Conservation (phyloP, 345 rosid genomes). For the sweet orange (Citrus sinensis) region DNA sequence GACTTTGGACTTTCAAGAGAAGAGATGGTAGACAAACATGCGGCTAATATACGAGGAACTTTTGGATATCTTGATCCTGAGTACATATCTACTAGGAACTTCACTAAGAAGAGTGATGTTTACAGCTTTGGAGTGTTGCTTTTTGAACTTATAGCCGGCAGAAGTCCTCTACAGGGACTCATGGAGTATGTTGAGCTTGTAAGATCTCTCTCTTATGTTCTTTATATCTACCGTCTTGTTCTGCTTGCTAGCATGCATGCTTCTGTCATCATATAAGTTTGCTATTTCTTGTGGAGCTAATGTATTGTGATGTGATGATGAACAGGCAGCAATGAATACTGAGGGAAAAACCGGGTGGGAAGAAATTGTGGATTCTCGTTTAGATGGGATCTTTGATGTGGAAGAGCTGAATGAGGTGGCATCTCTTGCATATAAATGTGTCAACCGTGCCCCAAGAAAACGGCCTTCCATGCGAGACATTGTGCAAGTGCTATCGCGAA, state of each 20-base stretch:
- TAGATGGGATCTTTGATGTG: conserved; percentile 66
- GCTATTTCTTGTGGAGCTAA: background rate
- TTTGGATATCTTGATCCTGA: conserved; percentile 99
- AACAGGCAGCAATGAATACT: conserved; percentile 82
- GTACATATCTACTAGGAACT: conserved; percentile 74
- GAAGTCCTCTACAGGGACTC: conserved; percentile 96
- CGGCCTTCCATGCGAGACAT: conserved; percentile 95
- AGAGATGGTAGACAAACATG: conserved; percentile 79
- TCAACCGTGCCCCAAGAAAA: conserved; percentile 67
- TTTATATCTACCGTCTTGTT: too few relatives aligned
- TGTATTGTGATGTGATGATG: conserved; percentile 7
- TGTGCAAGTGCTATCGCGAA: conserved; percentile 75
- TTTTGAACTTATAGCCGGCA: conserved; percentile 90
- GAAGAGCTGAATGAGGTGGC: conserved; percentile 88
- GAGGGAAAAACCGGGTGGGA: conserved; percentile 97
- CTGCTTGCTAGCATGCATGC: background rate
- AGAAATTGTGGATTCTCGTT: conserved; percentile 82
- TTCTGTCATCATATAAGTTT: background rate
- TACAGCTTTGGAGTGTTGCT: conserved; percentile 95
- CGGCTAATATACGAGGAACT: conserved; percentile 82
- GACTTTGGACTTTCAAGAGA: conserved; percentile 99
- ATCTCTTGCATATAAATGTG: conserved; percentile 81
- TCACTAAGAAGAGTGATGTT: conserved; percentile 95
- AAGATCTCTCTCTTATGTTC: conserved; percentile 23
- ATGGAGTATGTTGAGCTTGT: conserved; percentile 94